These are phyloP conservation scores for Diplodia corticola DNA, from an alignment of 2,329 filamentous ascomycete species.

Conservation along the genomic window DNA sequence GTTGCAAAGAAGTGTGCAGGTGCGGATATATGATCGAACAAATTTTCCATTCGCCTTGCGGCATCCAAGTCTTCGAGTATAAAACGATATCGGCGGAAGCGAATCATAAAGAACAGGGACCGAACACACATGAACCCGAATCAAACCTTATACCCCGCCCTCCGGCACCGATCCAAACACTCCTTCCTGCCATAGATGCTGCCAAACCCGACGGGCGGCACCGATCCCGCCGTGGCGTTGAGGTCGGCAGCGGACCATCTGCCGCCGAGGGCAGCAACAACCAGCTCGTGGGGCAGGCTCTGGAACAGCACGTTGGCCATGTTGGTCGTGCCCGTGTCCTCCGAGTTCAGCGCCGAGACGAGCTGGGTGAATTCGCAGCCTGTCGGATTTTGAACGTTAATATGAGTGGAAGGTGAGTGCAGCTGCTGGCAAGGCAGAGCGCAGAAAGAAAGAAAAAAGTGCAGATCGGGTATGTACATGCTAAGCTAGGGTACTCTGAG, in stretches of 20 bases:
- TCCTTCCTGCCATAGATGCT: slow-evolving; percentile 43
- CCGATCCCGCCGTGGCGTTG: slow-evolving; percentile 33
- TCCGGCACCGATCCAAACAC: slow-evolving; percentile 41
- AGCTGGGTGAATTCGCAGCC: slow-evolving; percentile 53
- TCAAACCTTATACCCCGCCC: slow-evolving; percentile 8
- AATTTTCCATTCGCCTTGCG: not conserved
- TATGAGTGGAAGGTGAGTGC: no score
- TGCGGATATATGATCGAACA: no score
- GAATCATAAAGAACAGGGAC: not conserved
- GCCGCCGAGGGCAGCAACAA: slow-evolving; percentile 47
- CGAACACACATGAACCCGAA: not conserved
- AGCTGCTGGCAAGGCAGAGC: no score
- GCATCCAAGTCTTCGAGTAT: not conserved
- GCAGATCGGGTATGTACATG: no score
- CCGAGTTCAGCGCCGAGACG: slow-evolving; percentile 51
- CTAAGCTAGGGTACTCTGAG: no score
- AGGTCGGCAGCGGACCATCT: slow-evolving; percentile 33
- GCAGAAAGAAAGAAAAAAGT: no score
- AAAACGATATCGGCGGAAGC: not conserved
- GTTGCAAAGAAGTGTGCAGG: no score
- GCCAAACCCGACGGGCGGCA: slow-evolving; percentile 46
- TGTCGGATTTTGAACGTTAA: slow-evolving; percentile 26
- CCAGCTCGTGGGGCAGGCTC: slow-evolving; percentile 41
- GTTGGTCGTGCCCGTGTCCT: slow-evolving; percentile 54
- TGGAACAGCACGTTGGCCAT: slow-evolving; percentile 47